Percentiles rank a stretch among this genome's conserved stretches.
Evolutionary conservation across 208 protist species (phyloP).

Genomic region (Sergeia podlipaevii): DNA sequence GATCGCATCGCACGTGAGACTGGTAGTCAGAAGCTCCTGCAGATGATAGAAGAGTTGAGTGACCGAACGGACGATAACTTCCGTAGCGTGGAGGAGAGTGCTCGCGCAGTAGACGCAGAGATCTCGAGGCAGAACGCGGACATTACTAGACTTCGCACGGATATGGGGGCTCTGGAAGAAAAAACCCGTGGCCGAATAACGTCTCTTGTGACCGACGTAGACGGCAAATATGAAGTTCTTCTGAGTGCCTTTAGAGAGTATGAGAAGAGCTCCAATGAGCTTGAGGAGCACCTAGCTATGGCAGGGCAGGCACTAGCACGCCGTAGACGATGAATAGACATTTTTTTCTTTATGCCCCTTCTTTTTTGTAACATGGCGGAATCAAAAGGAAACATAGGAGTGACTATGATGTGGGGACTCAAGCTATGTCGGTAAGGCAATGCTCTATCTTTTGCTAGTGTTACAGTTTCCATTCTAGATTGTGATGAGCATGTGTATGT

Average conservation of each 20-base stretch:
- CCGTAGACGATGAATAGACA: background rate
- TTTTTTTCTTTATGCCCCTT: background rate
- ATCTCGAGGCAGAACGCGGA: conserved; percentile 42
- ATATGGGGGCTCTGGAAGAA: conserved; percentile 41
- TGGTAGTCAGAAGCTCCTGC: conserved; percentile 39
- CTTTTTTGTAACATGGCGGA: no score
- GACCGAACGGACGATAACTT: conserved; percentile 87
- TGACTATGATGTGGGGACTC: no score
- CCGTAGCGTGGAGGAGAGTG: conserved; percentile 69
- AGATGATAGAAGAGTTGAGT: conserved; percentile 71
- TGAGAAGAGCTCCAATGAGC: conserved; percentile 51
- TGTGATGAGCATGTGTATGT: no score
- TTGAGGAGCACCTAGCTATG: conserved; percentile 75
- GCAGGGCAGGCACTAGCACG: conserved; percentile 66
- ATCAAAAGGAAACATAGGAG: no score
- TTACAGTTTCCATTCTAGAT: no score
- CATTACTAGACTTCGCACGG: conserved; percentile 24
- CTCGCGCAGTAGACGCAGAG: conserved; percentile 68
- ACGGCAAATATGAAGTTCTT: conserved; percentile 58
- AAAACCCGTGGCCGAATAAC: conserved; percentile 25
- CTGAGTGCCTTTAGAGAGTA: conserved; percentile 60
- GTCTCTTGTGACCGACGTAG: conserved; percentile 46
- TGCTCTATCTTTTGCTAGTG: no score
- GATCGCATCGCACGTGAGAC: conserved; percentile 36
- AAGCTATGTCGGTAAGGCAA: no score